Percentiles rank a stretch among this genome's conserved stretches.
Conservation (phyloP, 148 eudicot species). For the Simmondsia chinensis region DNA sequence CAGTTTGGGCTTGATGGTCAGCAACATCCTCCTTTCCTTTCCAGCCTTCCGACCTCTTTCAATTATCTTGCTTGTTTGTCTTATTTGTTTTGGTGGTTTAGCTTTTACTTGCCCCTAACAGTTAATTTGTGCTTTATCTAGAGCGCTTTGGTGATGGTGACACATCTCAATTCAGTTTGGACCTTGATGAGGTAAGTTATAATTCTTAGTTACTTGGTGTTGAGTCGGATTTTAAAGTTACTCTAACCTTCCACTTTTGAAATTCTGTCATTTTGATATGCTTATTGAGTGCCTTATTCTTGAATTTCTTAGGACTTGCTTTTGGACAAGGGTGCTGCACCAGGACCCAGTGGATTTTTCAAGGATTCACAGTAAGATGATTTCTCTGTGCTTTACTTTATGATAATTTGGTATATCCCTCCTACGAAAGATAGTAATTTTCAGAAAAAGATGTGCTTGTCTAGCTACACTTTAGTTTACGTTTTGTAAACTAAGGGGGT, state of each 20-base stretch:
- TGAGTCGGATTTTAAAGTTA: not conserved
- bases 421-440: too few relatives aligned
- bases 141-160: constrained; percentile 99
- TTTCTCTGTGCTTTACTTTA: constrained; percentile 5
- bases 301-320: constrained; percentile 85
- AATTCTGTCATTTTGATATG: not conserved
- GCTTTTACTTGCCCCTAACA: not conserved
- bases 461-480: too few relatives aligned
- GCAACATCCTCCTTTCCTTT: constrained; percentile 15
- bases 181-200: constrained; percentile 80
- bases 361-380: constrained; percentile 32
- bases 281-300: too few relatives aligned
- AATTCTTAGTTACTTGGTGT: not conserved
- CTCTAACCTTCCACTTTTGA: not conserved
- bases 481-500: too few relatives aligned
- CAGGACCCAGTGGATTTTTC: constrained; percentile 37
- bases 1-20: constrained; percentile 92
- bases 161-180: constrained; percentile 65
- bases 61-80: not conserved
- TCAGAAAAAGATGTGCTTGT: too few relatives aligned
- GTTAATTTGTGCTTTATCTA: constrained; percentile 15
- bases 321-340: constrained; percentile 53
- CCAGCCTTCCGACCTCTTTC: not conserved
- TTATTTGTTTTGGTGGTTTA: not conserved
- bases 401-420: not conserved